phyloP scores from a whole-genome alignment of 2,329 filamentous ascomycete species.

The Chrysoporthe deuterocubensis region DNA sequence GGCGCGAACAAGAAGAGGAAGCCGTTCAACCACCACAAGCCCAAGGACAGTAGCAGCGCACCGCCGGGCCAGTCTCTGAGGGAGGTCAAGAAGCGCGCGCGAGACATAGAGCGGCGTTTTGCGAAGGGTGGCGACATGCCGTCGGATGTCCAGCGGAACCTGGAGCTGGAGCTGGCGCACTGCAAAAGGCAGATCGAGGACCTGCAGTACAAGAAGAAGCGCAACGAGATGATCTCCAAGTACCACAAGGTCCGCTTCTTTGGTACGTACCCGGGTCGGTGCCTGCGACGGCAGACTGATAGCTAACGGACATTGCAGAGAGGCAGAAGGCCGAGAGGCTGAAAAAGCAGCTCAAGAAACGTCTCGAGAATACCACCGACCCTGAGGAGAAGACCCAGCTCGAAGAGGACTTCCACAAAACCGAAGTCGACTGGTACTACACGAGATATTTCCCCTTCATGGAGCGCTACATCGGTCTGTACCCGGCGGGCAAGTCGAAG shows the following conservation, averaged over 20 bases:
- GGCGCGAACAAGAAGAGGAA: conserved; percentile 33
- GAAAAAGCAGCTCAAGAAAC: conserved; percentile 66
- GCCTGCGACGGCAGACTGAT: not conserved
- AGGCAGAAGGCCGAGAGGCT: conserved; percentile 73
- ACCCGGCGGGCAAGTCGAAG: conserved; percentile 46
- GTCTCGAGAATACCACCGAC: conserved; percentile 55
- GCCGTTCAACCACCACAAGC: conserved; percentile 45
- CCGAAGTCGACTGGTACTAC: conserved; percentile 77
- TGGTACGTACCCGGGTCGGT: conserved; percentile 54
- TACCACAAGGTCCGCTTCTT: conserved; percentile 88
- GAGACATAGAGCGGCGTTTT: conserved; percentile 70
- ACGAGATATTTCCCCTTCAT: conserved; percentile 72
- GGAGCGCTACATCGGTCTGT: conserved; percentile 71
- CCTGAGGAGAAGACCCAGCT: conserved; percentile 56
- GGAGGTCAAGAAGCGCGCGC: conserved; percentile 69
- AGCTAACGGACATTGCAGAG: conserved; percentile 49
- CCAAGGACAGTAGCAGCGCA: conserved; percentile 56
- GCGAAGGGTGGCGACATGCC: conserved; percentile 65
- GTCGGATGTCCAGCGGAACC: conserved; percentile 67
- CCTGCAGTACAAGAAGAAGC: conserved; percentile 62
- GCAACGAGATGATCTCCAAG: conserved; percentile 72
- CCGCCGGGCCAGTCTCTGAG: conserved; percentile 33
- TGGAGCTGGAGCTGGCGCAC: conserved; percentile 72
- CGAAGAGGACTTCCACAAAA: conserved; percentile 64
- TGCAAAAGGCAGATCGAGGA: conserved; percentile 67